Percentiles rank a stretch among this genome's conserved stretches.
Conservation (phyloP, 2,329 filamentous ascomycete genomes). For the Apiospora marii region DNA sequence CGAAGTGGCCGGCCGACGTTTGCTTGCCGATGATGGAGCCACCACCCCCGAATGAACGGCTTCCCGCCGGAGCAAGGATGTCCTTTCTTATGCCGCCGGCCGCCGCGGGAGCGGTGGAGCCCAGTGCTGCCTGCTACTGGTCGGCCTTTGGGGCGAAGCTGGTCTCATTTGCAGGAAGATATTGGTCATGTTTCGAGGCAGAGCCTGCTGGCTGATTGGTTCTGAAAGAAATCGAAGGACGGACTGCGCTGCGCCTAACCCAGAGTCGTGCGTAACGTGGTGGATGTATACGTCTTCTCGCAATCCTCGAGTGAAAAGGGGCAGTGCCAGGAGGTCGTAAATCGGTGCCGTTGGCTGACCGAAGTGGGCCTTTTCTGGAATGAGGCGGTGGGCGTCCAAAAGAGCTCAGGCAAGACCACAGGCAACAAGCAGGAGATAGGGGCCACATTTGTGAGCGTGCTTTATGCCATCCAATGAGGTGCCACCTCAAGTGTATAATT, state of each 20-base stretch:
- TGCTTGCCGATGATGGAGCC: background rate
- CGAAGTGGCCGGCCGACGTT: background rate
- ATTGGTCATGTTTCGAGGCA: background rate
- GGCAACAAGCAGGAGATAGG: background rate
- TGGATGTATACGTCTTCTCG: background rate
- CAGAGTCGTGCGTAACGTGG: background rate
- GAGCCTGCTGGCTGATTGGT: background rate
- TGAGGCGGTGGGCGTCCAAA: background rate
- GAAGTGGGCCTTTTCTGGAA: conserved; percentile 9
- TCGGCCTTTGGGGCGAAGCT: background rate
- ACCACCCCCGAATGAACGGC: background rate
- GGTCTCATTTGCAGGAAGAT: background rate
- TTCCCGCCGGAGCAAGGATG: background rate
- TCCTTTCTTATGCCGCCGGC: background rate
- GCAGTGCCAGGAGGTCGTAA: background rate
- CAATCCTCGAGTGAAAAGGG: background rate
- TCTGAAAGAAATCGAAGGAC: background rate
- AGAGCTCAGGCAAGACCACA: background rate
- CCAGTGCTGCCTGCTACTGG: background rate
- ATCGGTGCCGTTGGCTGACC: background rate
- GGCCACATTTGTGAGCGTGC: background rate
- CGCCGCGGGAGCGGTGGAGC: too few species aligned
- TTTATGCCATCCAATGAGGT: background rate
- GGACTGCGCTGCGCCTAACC: background rate
- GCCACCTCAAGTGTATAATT: background rate